Evolutionary conservation across 2,329 filamentous ascomycete genomes (phyloP), one percentile per base, ranked within the genome.

Genomic region (Cephalotrichum gorgonifer): DNA sequence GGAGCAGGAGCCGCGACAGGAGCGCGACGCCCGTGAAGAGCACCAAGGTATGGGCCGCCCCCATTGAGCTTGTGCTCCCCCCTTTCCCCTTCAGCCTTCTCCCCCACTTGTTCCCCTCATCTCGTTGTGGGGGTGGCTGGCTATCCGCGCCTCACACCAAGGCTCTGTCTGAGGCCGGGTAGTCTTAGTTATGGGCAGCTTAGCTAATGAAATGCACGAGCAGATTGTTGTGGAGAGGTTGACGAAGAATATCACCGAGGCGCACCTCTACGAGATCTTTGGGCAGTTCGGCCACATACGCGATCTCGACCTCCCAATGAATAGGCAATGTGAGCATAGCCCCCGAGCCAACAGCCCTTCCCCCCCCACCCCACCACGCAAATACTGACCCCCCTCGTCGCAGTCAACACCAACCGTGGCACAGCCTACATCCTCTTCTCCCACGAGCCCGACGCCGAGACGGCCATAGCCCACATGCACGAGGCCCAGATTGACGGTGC

Each of bases 141-240:
- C 8, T 8, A 14, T 15, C 22, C 15, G 22, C 20, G 15, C 14
- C 22, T 44, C 22, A 15, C 22, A 22, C 22, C 3, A 23, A 7
- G 2, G 14, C 8, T 30, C 2, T 28, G 26, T 12, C 35, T 39
- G 7, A 23, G 12, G 25, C 17, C 35, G 4, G 28, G 28, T 8
- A 31, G 14, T 31, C 28, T 7, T 14, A 31, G 8, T 14, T 25
- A 17, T 26, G 23, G 22, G 42, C 17, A 35, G 33, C 46, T 35
- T 43, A 46, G 23, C 44, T 33, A 17, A 23, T 20, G 9, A 5
- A 17, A 2, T 38, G 17, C 14, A 17, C 17, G 7, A 28, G 3
- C 58, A 96, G 87, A 90, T 98, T 62, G 88, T 98, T 17, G 86
- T 98, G 43, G 93, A 98, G 66, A 90, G 94, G 54, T 75, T 98